Percentiles rank a stretch among this genome's conserved stretches.
Conservation (phyloP, 768 basidiomycete genomes). For the Rhizopogon sp. region DNA sequence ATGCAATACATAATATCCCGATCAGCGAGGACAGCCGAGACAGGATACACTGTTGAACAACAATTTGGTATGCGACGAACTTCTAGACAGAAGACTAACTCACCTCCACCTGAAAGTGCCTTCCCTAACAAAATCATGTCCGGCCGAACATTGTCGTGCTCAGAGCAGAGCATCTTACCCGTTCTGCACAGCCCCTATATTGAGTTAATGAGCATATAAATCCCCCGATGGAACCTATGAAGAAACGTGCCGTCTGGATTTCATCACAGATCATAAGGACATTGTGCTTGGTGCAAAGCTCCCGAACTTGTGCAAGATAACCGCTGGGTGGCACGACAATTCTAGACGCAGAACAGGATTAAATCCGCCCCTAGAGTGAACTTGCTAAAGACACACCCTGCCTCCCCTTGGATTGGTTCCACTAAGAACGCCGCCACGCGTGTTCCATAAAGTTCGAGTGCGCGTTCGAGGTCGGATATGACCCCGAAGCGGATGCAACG, state of each 20-base stretch:
- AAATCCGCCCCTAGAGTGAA: background rate
- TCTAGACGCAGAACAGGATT: constrained; percentile 31
- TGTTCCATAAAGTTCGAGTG: constrained; percentile 74
- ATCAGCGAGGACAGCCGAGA: constrained; percentile 90
- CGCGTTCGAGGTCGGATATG: constrained; percentile 75
- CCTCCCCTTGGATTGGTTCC: constrained; percentile 99
- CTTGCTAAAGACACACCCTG: constrained; percentile 57
- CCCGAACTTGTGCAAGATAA: constrained; percentile 74
- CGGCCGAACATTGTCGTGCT: constrained; percentile 84
- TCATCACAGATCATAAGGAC: constrained; percentile 98
- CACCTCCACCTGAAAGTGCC: constrained; percentile 92
- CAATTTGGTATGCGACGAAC: constrained; percentile 5
- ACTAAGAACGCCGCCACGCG: constrained; percentile 90
- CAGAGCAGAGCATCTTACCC: constrained; percentile 88
- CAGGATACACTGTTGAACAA: constrained; percentile 72
- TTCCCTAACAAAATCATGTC: constrained; percentile 94
- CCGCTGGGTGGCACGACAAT: constrained; percentile 90
- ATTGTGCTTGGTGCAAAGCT: constrained; percentile 87
- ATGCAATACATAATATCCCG: constrained; percentile 94
- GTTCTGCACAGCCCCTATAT: constrained; percentile 82
- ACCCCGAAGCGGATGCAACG: constrained; percentile 79
- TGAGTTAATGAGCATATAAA: constrained; percentile 1
- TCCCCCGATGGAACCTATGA: background rate
- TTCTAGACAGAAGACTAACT: constrained; percentile 21
- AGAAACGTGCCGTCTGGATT: constrained; percentile 75